A percentile compares a stretch with the other conserved stretches of the same genome.
phyloP scores from a whole-genome alignment of 169 alveolate genomes.

The Perkinsus marinus region DNA sequence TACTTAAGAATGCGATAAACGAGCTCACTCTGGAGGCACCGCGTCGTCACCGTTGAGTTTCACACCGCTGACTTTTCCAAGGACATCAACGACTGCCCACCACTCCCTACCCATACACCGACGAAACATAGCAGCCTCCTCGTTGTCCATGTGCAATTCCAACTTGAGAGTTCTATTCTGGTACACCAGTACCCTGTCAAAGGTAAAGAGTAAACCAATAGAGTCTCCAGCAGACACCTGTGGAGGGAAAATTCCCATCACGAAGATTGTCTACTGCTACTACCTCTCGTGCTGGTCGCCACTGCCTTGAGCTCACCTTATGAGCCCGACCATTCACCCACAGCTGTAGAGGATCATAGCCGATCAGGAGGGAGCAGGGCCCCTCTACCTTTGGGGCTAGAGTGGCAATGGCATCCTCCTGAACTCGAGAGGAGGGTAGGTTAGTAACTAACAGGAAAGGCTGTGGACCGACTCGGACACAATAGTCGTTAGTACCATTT shows the following conservation, averaged over 20 bases:
- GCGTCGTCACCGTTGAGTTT: not conserved
- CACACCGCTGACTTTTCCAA: not conserved
- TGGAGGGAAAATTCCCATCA: not conserved
- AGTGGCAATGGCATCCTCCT: not conserved
- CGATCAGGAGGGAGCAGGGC: not conserved
- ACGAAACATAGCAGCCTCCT: not conserved
- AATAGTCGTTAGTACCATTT: not conserved
- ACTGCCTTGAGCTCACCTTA: not conserved
- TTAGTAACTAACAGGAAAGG: not conserved
- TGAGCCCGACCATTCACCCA: not conserved
- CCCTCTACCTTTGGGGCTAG: not conserved
- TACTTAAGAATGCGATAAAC: not conserved
- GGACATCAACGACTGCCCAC: not conserved
- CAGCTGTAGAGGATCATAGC: not conserved
- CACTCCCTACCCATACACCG: not conserved
- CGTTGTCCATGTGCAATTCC: not conserved
- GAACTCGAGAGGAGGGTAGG: not conserved
- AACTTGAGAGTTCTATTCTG: not conserved
- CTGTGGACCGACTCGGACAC: not conserved
- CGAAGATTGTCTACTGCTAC: not conserved
- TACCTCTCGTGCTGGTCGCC: not conserved
- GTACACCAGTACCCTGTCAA: not conserved
- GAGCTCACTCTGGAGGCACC: not conserved
- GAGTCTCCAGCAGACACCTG: not conserved
- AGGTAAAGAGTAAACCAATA: not conserved